phyloP scores from a whole-genome alignment of 2,329 filamentous ascomycete species.

The Pyrenochaeta sp. region DNA sequence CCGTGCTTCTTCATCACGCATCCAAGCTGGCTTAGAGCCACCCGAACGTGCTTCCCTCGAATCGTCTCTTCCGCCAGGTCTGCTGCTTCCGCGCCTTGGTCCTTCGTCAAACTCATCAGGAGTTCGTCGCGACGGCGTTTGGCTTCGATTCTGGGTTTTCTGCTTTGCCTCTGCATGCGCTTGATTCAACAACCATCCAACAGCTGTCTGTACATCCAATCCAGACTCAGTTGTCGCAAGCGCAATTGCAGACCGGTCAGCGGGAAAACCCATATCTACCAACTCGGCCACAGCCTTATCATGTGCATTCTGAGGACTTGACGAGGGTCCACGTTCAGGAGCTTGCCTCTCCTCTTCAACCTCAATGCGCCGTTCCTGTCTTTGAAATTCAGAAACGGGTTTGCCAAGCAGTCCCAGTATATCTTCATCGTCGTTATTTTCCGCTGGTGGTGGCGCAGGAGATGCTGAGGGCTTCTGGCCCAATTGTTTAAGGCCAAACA shows the following conservation, averaged over 20 bases:
- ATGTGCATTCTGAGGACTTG: slow-evolving; percentile 58
- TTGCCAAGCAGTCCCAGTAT: slow-evolving; percentile 68
- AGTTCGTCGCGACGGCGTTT: slow-evolving; percentile 32
- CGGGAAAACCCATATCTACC: slow-evolving; percentile 92
- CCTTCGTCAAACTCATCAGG: slow-evolving; percentile 36
- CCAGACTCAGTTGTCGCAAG: slow-evolving; percentile 81
- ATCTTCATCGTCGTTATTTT: slow-evolving; percentile 61
- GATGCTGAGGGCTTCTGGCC: slow-evolving; percentile 51
- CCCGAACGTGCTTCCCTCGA: slow-evolving; percentile 42
- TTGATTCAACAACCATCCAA: slow-evolving; percentile 88
- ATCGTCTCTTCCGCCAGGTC: slow-evolving; percentile 38
- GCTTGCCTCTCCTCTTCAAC: slow-evolving; percentile 11
- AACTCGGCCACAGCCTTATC: slow-evolving; percentile 86
- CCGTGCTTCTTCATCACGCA: slow-evolving; percentile 64
- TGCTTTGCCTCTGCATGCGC: slow-evolving; percentile 84
- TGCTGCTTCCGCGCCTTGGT: slow-evolving; percentile 29
- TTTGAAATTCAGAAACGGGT: slow-evolving; percentile 62
- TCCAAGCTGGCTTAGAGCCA: slow-evolving; percentile 66
- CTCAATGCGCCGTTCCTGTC: slow-evolving; percentile 29
- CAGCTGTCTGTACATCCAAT: slow-evolving; percentile 82
- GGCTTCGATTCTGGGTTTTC: slow-evolving; percentile 59
- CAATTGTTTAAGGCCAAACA: slow-evolving; percentile 79
- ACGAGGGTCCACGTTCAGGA: slow-evolving; percentile 22
- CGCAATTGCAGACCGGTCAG: slow-evolving; percentile 81
- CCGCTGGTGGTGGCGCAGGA: slow-evolving; percentile 26